Percentiles rank a stretch among this genome's conserved stretches.
phyloP scores from a whole-genome alignment of 176 grass and related monocot species.

The Pontederia paniculata region DNA sequence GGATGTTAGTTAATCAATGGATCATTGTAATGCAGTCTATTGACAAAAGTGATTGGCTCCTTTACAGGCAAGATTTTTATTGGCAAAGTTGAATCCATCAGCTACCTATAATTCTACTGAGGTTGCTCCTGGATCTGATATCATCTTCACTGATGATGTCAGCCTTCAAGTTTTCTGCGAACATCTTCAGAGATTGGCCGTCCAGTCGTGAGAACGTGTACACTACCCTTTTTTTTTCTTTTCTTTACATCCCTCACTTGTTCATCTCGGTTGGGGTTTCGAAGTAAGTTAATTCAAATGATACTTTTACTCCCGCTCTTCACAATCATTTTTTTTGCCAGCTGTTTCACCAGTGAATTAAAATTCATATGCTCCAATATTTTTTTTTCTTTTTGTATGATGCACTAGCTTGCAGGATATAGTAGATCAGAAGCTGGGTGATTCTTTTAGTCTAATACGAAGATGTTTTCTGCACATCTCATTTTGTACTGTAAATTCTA shows the following conservation, averaged over 20 bases:
- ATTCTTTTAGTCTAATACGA: no score
- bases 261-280: neutral
- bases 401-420: no score
- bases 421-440: no score
- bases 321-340: no score
- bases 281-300: neutral
- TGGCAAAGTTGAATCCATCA: conserved; percentile 91
- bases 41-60: neutral
- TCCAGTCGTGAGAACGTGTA: conserved; percentile 57
- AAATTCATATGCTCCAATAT: no score
- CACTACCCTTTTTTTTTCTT: neutral
- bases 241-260: neutral
- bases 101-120: conserved; percentile 87
- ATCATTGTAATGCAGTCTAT: neutral
- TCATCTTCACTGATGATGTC: conserved; percentile 95
- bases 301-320: no score
- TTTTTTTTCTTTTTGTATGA: no score
- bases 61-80: conserved; percentile 87
- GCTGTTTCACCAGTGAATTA: no score
- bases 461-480: no score
- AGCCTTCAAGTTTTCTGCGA: conserved; percentile 98
- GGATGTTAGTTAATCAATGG: no score
- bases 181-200: conserved; percentile 87
- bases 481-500: no score
- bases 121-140: conserved; percentile 78